Percentiles rank a stretch among this genome's conserved stretches.
Evolutionary conservation across 306 rosid species (phyloP).

Genomic region (Cicer judaicum): DNA sequence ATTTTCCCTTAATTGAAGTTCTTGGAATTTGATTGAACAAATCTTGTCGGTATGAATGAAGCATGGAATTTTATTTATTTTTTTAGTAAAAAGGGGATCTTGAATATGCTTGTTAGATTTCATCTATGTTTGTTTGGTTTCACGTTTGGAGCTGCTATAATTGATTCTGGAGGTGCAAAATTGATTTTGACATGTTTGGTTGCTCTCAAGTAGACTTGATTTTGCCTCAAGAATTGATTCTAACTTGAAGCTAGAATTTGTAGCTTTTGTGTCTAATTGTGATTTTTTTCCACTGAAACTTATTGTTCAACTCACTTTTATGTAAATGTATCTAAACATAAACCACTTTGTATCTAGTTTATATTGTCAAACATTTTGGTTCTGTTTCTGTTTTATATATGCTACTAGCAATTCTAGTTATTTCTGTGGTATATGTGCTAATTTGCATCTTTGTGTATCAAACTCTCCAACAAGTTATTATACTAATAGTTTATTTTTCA

Average conservation of each 20-base stretch:
- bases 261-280: too few relatives aligned
- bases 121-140: too few relatives aligned
- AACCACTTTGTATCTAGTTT: not conserved
- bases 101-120: constrained; percentile 2
- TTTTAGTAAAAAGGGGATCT: constrained; percentile 29
- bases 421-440: constrained; percentile 10
- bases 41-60: constrained; percentile 5
- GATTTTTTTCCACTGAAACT: too few relatives aligned
- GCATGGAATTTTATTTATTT: not conserved
- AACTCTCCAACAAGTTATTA: not conserved
- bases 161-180: too few relatives aligned
- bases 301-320: too few relatives aligned
- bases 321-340: too few relatives aligned
- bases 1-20: not conserved
- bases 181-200: too few relatives aligned
- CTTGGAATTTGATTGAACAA: constrained; percentile 8
- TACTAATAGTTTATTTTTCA: not conserved
- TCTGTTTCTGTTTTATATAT: constrained; percentile 5
- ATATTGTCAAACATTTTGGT: not conserved
- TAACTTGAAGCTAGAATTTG: too few relatives aligned
- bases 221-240: too few relatives aligned
- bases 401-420: not conserved
- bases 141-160: too few relatives aligned
- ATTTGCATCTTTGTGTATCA: not conserved
- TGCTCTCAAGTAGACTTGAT: too few relatives aligned